Base-by-base conservation (phyloP, 306 rosid species). In the Hippophae gyantsensis region DNA sequence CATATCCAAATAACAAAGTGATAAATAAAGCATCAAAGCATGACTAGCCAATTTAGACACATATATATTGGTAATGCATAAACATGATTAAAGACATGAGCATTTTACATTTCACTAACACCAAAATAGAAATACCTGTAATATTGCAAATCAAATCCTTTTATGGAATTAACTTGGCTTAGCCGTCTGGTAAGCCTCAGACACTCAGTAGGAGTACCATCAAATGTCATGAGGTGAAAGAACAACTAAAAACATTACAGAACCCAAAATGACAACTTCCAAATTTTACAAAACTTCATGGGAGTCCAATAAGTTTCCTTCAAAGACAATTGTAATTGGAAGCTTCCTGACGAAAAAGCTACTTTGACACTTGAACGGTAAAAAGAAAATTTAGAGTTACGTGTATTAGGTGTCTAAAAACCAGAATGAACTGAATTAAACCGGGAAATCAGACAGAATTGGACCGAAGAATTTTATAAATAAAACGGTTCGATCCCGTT, bases 201-300 rank as follows among this genome's bases (percentile, higher is more conserved):
- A 32, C 38, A 32, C 38, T 32, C 38, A 2, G 56, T 38, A 47
- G 56, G 55, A 53, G 48, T 32, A 43, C 48, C 53, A 51, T 13
- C 13, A 32, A 32, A 32, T 68, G 52, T 68, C 61, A 8, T 52
- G 66, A 52, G 66, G 47, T 52, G 72, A 60, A 43, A n/a, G 60
- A 52, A 60, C 42, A 60, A 43, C 66, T 38, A 47, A 44, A 60
- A 45, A 12, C 40, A 23, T 66, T 43, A 7, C 49, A 38, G 13
- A 7, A 27, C 25, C 38, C 55, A 56, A 48, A 45, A 23, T 38
- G 6, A 48, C 23, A 13, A 61, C 56, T 27, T 27, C 38, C 2
- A 27, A 27, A 27, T 7, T 13, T 9, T 61, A 3, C 26, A 54
- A 42, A 54, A 23, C 40, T 25, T 27, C 43, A 4, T 1, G 13